Conservation (phyloP, 371 early-diverging fungal genomes). For the Mucor ambiguus region DNA sequence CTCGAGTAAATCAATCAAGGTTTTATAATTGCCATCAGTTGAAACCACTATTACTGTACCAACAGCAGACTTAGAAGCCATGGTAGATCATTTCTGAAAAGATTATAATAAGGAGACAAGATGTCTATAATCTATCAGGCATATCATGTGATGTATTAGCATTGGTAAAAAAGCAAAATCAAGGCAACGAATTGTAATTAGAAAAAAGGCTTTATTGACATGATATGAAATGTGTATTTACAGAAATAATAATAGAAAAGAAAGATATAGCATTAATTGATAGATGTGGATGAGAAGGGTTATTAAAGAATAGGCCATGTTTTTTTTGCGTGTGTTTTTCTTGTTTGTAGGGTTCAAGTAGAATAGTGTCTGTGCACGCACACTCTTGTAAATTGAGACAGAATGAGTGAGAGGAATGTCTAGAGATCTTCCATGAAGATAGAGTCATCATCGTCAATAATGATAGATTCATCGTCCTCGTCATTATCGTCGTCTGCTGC, state of each 20-base stretch:
- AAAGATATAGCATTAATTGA: neutral
- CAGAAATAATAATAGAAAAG: neutral
- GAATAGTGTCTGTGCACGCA: neutral
- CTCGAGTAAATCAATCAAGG: too few relatives aligned
- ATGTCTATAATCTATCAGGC: too few relatives aligned
- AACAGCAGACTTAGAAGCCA: too few relatives aligned
- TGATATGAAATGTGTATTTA: neutral
- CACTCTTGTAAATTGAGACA: neutral
- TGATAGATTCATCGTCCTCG: slow-evolving; percentile 30
- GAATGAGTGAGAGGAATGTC: neutral
- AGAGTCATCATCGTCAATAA: slow-evolving; percentile 32
- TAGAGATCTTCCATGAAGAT: slow-evolving; percentile 37
- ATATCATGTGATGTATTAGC: too few relatives aligned
- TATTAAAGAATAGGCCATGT: neutral
- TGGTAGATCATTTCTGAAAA: too few relatives aligned
- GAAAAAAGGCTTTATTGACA: neutral
- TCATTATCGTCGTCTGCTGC: slow-evolving; percentile 5
- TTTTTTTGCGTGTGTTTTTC: neutral
- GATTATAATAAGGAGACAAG: too few relatives aligned
- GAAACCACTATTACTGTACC: too few relatives aligned
- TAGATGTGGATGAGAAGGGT: neutral
- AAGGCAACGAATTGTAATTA: too few relatives aligned
- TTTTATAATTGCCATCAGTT: too few relatives aligned
- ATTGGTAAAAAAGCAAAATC: too few relatives aligned
- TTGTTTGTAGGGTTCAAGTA: neutral